phyloP scores from a whole-genome alignment of 2,329 filamentous ascomycete species.

The Monosporascus ibericus region DNA sequence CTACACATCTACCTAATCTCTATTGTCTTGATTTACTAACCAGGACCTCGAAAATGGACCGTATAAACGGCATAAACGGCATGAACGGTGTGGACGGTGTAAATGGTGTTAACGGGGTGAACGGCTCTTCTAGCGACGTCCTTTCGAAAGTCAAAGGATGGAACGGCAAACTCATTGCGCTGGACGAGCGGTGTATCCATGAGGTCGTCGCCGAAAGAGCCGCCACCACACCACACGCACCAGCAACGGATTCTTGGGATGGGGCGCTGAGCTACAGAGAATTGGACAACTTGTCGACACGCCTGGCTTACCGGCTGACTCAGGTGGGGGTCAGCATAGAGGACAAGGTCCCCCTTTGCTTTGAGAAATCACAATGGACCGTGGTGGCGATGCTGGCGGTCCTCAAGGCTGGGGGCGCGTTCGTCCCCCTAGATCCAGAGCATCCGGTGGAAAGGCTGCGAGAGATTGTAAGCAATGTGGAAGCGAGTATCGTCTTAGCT shows the following conservation, averaged over 20 bases:
- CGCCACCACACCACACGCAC: not conserved
- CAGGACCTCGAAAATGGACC: too few species aligned
- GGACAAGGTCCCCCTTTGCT: slow-evolving; percentile 12
- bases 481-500: not conserved
- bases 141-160: not conserved
- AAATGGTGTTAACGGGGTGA: too few species aligned
- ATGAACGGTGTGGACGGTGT: too few species aligned
- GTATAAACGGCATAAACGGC: too few species aligned
- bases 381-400: slow-evolving; percentile 17
- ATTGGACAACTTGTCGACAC: not conserved
- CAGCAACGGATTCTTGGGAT: not conserved
- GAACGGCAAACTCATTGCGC: not conserved
- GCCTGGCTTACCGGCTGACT: slow-evolving; percentile 5
- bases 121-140: not conserved
- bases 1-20: too few species aligned
- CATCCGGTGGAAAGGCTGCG: slow-evolving; percentile 14
- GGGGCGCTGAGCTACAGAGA: not conserved
- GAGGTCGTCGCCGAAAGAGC: not conserved
- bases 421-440: slow-evolving; percentile 19
- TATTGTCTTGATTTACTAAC: too few species aligned
- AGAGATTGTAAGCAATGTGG: slow-evolving; percentile 1
- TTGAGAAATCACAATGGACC: slow-evolving; percentile 15
- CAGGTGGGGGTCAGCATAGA: slow-evolving; percentile 6
- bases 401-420: slow-evolving; percentile 24
- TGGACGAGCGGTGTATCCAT: not conserved